Evolutionary conservation across 192 early-diverging fungal species (phyloP), one percentile per base, ranked within the genome.

Genomic region (Diversispora epigaea): DNA sequence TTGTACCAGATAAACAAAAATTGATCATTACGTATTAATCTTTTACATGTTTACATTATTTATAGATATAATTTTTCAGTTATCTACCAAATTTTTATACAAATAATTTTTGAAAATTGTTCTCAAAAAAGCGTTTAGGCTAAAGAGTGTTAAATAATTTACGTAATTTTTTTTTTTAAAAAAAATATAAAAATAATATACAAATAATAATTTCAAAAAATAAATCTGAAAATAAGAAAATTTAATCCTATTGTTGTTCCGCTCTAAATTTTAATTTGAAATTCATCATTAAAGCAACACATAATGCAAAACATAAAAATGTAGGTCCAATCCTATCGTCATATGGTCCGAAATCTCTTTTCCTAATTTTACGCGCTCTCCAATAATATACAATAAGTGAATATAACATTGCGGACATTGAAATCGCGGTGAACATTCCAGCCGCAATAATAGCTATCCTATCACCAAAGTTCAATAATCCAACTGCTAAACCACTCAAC

Each of bases 381-480:
- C 91, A 93, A 81, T 92, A 90, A 81, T 88, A 94, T 57, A 89
- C 86, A 63, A 86, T 83, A 25, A 94, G 82, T 0, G 93, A 89
- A 77, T 94, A 94, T 45, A 93, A 77, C 93, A 94, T 94, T 19
- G 91, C 87, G 60, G 82, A 78, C 84, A 94, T 84, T 6, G 92
- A 77, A n/a, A 94, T 83, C 47, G 86, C 49, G 1, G 90, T 93
- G 54, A 94, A 93, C 3, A 91, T 78, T 8, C 81, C 82, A 0
- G 92, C 89, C 22, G 90, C 86, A 70, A 93, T 89, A 39, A 84
- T 81, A n/a, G 87, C 86, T 2, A 91, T 79, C 21, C 84, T 80
- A 81, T 94, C 91, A 12, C 91, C 92, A 86, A 92, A 93, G 81
- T 94, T 94, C 6, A 94, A 81, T 72, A 94, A 71, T 0, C 91